Base-by-base conservation (phyloP, 1,284 basidiomycete genomes). In the Lentinus polychrous region DNA sequence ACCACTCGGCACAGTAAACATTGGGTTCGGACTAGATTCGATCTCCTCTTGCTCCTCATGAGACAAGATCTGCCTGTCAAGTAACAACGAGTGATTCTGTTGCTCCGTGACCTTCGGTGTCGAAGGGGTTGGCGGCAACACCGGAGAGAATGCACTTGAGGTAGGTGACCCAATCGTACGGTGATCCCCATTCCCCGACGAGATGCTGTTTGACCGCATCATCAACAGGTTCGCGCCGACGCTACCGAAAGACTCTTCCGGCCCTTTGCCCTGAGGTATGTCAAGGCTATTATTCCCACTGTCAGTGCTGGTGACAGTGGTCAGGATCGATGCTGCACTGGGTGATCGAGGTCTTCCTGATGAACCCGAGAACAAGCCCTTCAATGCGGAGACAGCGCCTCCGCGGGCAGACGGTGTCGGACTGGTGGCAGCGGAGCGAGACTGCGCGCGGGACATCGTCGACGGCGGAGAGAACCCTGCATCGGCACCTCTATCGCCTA, bases 151-250 rank as follows among this genome's bases (percentile, higher is more conserved):
- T 8, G 41, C 36, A 8, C 49, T 48, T 5, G 43, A 46, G 1
- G 55, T 53, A 8, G 57, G 58, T 0, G 60, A 60, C 8, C 20
- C 20, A 17, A 20, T 12, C 3, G 12, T 14, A 12, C 35, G 14
- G 5, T 37, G 35, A 3, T 56, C 36, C 8, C 55, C 55, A 55
- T 49, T 55, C 54, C 53, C 62, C 55, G 49, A 66, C 52, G 57
- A 53, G 22, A 59, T 47, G 46, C 58, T 58, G 46, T 65, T 70
- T 22, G 71, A 64, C 36, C 74, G 71, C 45, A 77, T 60, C 71
- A 77, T 74, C 40, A 83, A 64, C 20, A 83, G 64, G 57, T 69
- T 82, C 39, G 66, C 73, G 8, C 79, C 78, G 49, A 67, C 73
- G 34, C 69, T 71, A n/a, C 71, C 68, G 52, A 81, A 81, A 2